Evolutionary conservation across 352 stramenopile genomes (phyloP), one percentile per base, ranked within the genome.

Genomic region (Phytophthora pistaciae): DNA sequence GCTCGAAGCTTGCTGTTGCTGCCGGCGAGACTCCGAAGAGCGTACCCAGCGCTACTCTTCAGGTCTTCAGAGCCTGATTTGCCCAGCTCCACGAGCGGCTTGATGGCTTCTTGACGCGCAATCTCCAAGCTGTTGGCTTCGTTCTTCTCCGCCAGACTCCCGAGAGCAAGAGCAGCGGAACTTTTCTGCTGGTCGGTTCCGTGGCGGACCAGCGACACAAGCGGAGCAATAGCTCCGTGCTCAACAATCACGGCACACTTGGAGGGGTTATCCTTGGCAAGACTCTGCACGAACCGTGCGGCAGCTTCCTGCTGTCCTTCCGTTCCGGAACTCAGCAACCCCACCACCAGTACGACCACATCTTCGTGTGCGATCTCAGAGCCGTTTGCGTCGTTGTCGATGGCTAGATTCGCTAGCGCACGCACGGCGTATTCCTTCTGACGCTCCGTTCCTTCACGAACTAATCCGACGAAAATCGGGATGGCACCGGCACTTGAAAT

Each of bases 101-200:
- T 25, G 20, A 54, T 29, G 48, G 14, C 21, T 25, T 54, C 48
- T 29, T 54, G 48, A 8, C 20, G 44, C 9, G n/a, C n/a, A 4
- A 54, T 54, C 20, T 29, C 48, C 48, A 29, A 54, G n/a, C 48
- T 54, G n/a, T 54, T 54, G 10, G 48, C 20, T 31, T 54, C 20
- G 21, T 29, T 54, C 9, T 54, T 14, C 6, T 29, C 8, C 20
- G 48, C n/a, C 2, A 54, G 48, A 29, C 48, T 13, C 20, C 20
- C 48, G 3, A 54, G 21, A 0, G 48, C 48, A 2, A 54, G n/a
- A 3, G 48, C 48, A 18, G 48, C 20, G n/a, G 48, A 27, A 18
- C n/a, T n/a, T 29, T 54, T 29, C 14, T 49, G 42, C 3, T 16
- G 13, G 2, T 44, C 36, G 0, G n/a, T 49, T 23, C 18, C 18